Evolutionary conservation across 83 land plant genomes (phyloP).

Genomic region (Diphasiastrum complanatum): DNA sequence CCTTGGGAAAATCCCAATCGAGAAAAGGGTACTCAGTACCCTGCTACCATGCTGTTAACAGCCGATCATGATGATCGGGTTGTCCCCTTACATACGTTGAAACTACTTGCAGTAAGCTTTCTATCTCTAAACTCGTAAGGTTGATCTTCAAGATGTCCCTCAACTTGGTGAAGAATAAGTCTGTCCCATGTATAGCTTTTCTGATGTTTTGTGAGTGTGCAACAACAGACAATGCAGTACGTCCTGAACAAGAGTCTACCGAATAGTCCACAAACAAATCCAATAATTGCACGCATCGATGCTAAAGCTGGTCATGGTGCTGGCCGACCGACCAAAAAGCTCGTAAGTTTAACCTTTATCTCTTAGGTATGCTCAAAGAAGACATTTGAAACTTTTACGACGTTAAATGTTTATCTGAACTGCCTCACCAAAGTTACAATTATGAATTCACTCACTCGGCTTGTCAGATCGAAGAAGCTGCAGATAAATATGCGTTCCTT

Average conservation of each 20-base stretch:
- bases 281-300: constrained; percentile 9
- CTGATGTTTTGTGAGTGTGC: background rate
- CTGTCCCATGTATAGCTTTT: no score
- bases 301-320: background rate
- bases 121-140: background rate
- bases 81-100: background rate
- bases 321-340: constrained; percentile 3
- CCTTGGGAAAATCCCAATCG: constrained; percentile 5
- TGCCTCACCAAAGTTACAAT: no score
- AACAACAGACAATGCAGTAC: constrained; percentile 7
- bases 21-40: constrained; percentile 1
- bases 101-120: constrained; percentile 2
- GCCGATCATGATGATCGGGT: constrained; percentile 16
- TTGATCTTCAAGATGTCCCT: background rate
- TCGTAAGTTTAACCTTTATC: background rate
- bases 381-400: background rate
- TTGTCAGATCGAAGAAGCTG: constrained; percentile 8
- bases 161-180: background rate
- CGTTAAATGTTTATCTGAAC: background rate
- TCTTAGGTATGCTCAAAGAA: background rate
- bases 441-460: no score
- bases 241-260: background rate
- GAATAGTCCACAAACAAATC: background rate
- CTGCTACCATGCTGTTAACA: constrained; percentile 8
- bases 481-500: background rate